Percentiles rank a stretch among this genome's conserved stretches.
These are phyloP conservation scores for Leptodontidium sp. DNA, from an alignment of 2,329 filamentous ascomycete species.

Conservation along the genomic window DNA sequence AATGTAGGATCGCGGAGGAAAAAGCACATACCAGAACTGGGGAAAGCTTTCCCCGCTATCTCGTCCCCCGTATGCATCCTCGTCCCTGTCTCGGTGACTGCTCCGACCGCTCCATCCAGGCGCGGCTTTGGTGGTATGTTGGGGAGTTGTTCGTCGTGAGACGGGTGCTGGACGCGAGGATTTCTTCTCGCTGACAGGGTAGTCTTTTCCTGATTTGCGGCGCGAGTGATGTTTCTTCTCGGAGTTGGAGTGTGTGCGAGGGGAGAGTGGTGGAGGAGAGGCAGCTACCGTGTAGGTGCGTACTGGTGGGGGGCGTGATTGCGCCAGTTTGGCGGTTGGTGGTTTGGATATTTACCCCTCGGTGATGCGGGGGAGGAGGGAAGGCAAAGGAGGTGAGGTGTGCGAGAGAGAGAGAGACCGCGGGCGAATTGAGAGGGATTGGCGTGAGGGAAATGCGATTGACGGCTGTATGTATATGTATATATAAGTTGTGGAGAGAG, in stretches of 20 bases:
- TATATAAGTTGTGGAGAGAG: not conserved
- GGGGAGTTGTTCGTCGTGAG: constrained; percentile 36
- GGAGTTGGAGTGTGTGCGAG: constrained; percentile 37
- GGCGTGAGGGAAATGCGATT: not conserved
- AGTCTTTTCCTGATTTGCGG: constrained; percentile 42
- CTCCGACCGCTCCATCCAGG: constrained; percentile 21
- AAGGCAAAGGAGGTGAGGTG: not conserved
- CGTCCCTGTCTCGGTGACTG: constrained; percentile 33
- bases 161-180: constrained; percentile 35
- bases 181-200: constrained; percentile 38
- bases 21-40: constrained; percentile 66
- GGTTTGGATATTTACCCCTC: not conserved
- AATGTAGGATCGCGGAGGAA: constrained; percentile 18
- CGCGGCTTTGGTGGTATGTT: constrained; percentile 33
- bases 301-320: constrained; percentile 41
- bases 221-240: constrained; percentile 37
- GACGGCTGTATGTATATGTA: constrained; percentile 8
- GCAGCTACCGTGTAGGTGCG: constrained; percentile 34
- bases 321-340: constrained; percentile 39
- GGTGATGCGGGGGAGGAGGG: not conserved
- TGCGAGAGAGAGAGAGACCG: not conserved
- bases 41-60: constrained; percentile 70
- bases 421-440: not conserved
- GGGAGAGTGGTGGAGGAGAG: constrained; percentile 38
- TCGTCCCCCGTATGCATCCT: constrained; percentile 35